These are phyloP conservation scores for Dendrobium huoshanense DNA, from an alignment of 106 monocot genomes.

Conservation along the genomic window DNA sequence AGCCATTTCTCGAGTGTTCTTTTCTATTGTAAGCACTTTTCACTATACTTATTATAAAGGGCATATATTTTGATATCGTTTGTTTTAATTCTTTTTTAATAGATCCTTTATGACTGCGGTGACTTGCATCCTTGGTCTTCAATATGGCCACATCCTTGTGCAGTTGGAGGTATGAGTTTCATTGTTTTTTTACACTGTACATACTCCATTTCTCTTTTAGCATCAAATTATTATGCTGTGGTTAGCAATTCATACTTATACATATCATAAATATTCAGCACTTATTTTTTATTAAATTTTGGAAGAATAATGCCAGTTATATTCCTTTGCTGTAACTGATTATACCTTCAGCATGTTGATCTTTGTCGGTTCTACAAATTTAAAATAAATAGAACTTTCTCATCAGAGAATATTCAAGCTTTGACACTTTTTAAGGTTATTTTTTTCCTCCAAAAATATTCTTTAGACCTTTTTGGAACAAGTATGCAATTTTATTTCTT, in stretches of 20 bases:
- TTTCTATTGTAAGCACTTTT: not conserved
- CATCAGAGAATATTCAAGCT: not conserved
- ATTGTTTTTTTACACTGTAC: not conserved
- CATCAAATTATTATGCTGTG: not conserved
- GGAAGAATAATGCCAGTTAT: not conserved
- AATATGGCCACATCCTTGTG: conserved; percentile 72
- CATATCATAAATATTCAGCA: not conserved
- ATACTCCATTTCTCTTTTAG: not conserved
- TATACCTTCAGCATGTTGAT: not conserved
- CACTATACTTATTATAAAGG: not conserved
- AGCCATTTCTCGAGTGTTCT: not conserved
- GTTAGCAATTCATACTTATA: not conserved
- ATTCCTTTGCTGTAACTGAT: not conserved
- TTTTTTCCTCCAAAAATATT: not conserved
- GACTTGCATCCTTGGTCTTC: conserved; percentile 76
- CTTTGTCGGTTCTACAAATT: not conserved
- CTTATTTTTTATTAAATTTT: not conserved
- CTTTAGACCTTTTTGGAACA: not conserved
- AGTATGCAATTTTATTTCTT: not conserved
- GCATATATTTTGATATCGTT: not conserved
- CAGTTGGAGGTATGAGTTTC: conserved; percentile 46
- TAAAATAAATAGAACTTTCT: not conserved
- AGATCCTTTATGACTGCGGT: conserved; percentile 74
- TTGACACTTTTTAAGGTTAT: not conserved
- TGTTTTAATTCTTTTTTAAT: conserved; percentile 13